Evolutionary conservation across 2,329 filamentous ascomycete species (phyloP).

Genomic region (Cordyceps cicadae): DNA sequence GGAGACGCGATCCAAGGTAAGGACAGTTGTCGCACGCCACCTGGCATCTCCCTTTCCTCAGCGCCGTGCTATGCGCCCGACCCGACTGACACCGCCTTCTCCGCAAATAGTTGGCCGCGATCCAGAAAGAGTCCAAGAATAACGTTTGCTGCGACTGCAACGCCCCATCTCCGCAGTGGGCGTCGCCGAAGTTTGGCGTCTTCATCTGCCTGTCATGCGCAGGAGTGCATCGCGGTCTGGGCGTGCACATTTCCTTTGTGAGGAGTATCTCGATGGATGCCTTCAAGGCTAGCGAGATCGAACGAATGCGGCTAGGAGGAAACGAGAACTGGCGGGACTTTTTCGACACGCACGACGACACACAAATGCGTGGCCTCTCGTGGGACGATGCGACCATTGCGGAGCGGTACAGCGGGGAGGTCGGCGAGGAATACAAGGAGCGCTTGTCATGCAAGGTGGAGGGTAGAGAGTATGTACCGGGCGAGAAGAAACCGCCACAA

Average conservation of each 20-base stretch:
- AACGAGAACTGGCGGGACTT: constrained; percentile 83
- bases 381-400: constrained; percentile 88
- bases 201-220: constrained; percentile 98
- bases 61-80: background rate
- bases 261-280: constrained; percentile 97
- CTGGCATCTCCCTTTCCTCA: background rate
- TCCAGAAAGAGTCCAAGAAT: constrained; percentile 86
- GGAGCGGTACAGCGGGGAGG: constrained; percentile 81
- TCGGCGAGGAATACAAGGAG: constrained; percentile 93
- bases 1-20: constrained; percentile 89
- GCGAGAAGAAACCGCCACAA: constrained; percentile 46
- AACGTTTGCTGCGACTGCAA: constrained; percentile 90
- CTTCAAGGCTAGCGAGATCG: constrained; percentile 88
- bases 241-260: constrained; percentile 97
- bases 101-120: constrained; percentile 64
- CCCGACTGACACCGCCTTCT: constrained; percentile 13
- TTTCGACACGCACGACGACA: constrained; percentile 66
- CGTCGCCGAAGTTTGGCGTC: constrained; percentile 91
- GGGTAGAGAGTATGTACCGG: constrained; percentile 73
- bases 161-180: constrained; percentile 96
- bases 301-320: constrained; percentile 86
- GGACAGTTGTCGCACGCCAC: constrained; percentile 4
- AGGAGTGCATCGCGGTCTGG: constrained; percentile 86
- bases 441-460: constrained; percentile 81
- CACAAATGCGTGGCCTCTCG: constrained; percentile 55